A percentile compares a stretch with the other conserved stretches of the same genome.
Evolutionary conservation across 192 early-diverging fungal genomes (phyloP).

Genomic region (Podochytrium sp.): DNA sequence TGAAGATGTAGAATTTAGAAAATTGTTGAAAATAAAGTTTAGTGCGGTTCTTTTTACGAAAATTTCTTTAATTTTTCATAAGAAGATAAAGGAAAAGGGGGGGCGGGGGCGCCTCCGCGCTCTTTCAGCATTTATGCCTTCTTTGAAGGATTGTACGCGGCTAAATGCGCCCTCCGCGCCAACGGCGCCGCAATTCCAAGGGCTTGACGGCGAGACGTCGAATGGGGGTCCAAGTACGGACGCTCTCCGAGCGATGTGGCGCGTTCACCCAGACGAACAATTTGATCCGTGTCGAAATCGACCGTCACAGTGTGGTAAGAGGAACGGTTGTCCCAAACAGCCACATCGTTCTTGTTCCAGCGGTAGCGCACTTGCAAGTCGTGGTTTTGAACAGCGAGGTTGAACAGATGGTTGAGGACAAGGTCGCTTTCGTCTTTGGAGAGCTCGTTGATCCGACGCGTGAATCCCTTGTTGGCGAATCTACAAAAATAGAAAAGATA

Average conservation of each 20-base stretch:
- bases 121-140: no score
- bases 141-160: no score
- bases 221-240: conserved; percentile 42
- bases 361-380: conserved; percentile 52
- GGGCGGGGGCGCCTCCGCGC: no score
- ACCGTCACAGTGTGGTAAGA: conserved; percentile 43
- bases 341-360: conserved; percentile 48
- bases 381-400: conserved; percentile 42
- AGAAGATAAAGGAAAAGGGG: no score
- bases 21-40: no score
- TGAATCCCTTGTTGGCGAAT: conserved; percentile 39
- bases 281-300: conserved; percentile 40
- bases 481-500: no score
- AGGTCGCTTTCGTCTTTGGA: conserved; percentile 44
- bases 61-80: no score
- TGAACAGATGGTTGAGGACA: conserved; percentile 40
- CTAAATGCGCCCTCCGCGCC: conserved; percentile 16
- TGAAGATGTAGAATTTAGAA: no score
- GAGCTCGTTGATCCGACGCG: conserved; percentile 43
- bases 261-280: conserved; percentile 40
- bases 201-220: conserved; percentile 18
- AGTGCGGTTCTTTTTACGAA: no score
- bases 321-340: conserved; percentile 56
- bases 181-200: conserved; percentile 19
- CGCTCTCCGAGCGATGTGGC: conserved; percentile 45